Percentiles rank a stretch among this genome's conserved stretches.
These are phyloP conservation scores for Aspergillus novofumigatus DNA, from an alignment of 2,329 filamentous ascomycete genomes.

Conservation along the genomic window DNA sequence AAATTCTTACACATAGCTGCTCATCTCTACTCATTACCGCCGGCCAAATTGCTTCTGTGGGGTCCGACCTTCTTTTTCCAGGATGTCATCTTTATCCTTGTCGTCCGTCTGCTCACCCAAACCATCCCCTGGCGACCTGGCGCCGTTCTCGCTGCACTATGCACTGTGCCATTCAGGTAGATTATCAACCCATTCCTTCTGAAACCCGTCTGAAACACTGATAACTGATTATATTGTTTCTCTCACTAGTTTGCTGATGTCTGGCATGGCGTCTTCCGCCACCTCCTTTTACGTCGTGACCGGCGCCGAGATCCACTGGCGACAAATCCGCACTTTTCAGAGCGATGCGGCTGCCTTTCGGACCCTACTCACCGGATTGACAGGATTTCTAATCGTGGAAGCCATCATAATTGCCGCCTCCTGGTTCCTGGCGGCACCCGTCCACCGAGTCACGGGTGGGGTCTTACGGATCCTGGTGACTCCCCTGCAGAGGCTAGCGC, in stretches of 20 bases:
- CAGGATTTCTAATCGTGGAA: slow-evolving; percentile 30
- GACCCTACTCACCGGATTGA: slow-evolving; percentile 30
- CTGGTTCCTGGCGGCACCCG: slow-evolving; percentile 20
- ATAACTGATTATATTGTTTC: neutral
- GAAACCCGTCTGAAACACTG: neutral
- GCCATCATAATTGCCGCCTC: slow-evolving; percentile 22
- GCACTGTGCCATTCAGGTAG: slow-evolving; percentile 28
- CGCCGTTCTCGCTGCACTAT: slow-evolving; percentile 15
- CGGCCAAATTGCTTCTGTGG: slow-evolving; percentile 21
- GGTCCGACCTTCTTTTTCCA: slow-evolving; percentile 28
- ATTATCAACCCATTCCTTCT: neutral
- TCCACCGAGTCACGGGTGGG: slow-evolving; percentile 23
- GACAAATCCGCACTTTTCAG: slow-evolving; percentile 30
- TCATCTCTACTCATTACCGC: slow-evolving; percentile 23
- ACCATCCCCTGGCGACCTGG: slow-evolving; percentile 18
- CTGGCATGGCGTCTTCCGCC: slow-evolving; percentile 31
- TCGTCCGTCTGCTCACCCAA: slow-evolving; percentile 21
- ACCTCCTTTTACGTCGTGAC: slow-evolving; percentile 31
- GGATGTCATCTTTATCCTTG: slow-evolving; percentile 23
- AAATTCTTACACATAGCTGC: slow-evolving; percentile 27
- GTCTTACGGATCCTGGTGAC: slow-evolving; percentile 23
- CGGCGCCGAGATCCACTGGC: slow-evolving; percentile 36
- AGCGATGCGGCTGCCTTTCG: slow-evolving; percentile 30
- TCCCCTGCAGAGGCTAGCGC: slow-evolving; percentile 16
- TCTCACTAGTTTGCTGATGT: slow-evolving; percentile 23